Base-by-base conservation (phyloP, 2,329 filamentous ascomycete species). In the Bipolaris zeicola region DNA sequence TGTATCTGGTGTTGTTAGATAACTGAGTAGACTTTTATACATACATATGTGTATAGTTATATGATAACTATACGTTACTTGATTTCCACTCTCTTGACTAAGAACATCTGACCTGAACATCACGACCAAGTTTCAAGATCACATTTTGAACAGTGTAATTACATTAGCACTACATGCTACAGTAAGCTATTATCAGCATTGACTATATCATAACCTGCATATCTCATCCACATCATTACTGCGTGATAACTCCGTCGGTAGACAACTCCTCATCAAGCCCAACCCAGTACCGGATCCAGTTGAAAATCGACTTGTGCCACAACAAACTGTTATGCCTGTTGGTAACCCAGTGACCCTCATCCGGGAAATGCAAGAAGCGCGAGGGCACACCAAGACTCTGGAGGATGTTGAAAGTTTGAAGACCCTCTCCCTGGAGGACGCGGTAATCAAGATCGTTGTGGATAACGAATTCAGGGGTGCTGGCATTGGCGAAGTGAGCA, bases 361-460 rank as follows among this genome's bases (percentile, higher is more conserved):
- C 91, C 0, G 91, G 90, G 73, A 96, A 96, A 37, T 87, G 88
- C 65, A 96, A 72, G 63, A 96, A 86, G 53, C 88, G 86, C 73
- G 89, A 93, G 5, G 90, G 88, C 3, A 96, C 84, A 0, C 87
- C 87, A 44, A 85, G 83, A 37, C 87, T 86, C 76, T 96, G 92
- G 24, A 96, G 79, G 3, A 93, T 87, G 61, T 96, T 96, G 79
- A 96, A 96, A 50, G 91, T 89, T 14, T 89, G 85, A 45, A 96
- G 76, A 0, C 92, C 92, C 75, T 97, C 94, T 0, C 88, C 86
- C 48, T 96, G 87, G 0, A 92, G 88, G 28, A 97, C 80, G n/a
- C 94, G 86, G 73, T 96, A 98, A 76, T 98, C 94, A 13, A 95
- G 83, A 65, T 75, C 72, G 91, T 91, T 95, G 76, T 98, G 94